Conservation (phyloP, 2,329 filamentous ascomycete genomes). For the Aspergillus piperis region DNA sequence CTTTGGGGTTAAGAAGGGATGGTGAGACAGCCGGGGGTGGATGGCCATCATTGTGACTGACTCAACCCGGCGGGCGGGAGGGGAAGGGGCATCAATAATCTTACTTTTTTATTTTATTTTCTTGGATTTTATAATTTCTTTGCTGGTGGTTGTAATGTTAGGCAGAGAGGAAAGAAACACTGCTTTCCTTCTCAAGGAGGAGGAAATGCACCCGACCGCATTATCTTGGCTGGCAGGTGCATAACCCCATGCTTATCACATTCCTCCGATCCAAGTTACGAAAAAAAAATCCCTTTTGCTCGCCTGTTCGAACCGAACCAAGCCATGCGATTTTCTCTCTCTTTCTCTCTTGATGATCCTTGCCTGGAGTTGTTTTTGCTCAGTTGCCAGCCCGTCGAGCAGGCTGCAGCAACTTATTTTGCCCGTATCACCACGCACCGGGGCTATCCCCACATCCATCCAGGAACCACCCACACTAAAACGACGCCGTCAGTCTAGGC, state of each 20-base stretch:
- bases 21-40: conserved; percentile 13
- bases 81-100: not conserved
- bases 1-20: conserved; percentile 4
- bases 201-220: not conserved
- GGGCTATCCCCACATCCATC: conserved; percentile 18
- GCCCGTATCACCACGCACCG: conserved; percentile 21
- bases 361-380: not conserved
- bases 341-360: not conserved
- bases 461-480: conserved; percentile 24
- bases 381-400: not conserved
- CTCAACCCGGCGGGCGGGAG: not conserved
- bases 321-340: not conserved
- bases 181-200: not conserved
- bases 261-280: not conserved
- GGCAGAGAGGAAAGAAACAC: not conserved
- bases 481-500: conserved; percentile 29
- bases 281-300: not conserved
- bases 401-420: not conserved
- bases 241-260: not conserved
- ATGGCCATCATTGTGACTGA: not conserved
- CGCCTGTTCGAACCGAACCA: not conserved
- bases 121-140: too few species aligned
- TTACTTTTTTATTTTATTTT: not conserved
- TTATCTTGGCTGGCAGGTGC: not conserved
- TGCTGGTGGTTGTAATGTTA: not conserved